Percentiles rank a stretch among this genome's conserved stretches.
Conservation (phyloP, 2,329 filamentous ascomycete species). For the Proliferodiscus dingleyae region DNA sequence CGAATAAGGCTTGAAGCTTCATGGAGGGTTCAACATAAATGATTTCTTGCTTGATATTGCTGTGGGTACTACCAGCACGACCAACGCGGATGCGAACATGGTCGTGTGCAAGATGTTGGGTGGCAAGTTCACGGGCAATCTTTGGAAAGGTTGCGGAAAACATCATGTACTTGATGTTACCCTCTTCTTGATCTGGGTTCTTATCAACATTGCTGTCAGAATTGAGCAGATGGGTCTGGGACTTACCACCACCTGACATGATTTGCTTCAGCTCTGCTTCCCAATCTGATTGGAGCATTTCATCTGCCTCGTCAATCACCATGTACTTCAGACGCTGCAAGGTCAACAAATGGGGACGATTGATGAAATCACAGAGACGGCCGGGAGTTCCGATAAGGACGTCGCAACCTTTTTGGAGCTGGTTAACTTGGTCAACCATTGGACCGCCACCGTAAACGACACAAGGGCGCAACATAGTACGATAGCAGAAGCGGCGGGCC, state of each 20-base stretch:
- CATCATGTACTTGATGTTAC: slow-evolving; percentile 66
- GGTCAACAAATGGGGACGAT: slow-evolving; percentile 62
- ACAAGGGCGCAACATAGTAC: slow-evolving; percentile 88
- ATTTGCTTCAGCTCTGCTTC: slow-evolving; percentile 69
- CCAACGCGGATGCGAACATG: slow-evolving; percentile 82
- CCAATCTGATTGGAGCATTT: slow-evolving; percentile 81
- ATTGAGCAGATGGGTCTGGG: slow-evolving; percentile 9
- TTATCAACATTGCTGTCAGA: not conserved
- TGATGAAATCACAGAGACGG: slow-evolving; percentile 79
- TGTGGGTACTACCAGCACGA: slow-evolving; percentile 75
- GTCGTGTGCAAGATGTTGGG: slow-evolving; percentile 66
- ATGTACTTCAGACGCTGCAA: slow-evolving; percentile 73
- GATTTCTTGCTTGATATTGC: slow-evolving; percentile 77
- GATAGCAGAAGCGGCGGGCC: slow-evolving; percentile 85
- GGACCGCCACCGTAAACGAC: slow-evolving; percentile 85
- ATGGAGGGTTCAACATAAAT: slow-evolving; percentile 57
- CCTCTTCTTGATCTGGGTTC: slow-evolving; percentile 67
- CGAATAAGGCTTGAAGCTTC: slow-evolving; percentile 68
- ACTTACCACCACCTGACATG: slow-evolving; percentile 73
- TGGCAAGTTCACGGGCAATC: slow-evolving; percentile 68
- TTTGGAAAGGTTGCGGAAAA: slow-evolving; percentile 95
- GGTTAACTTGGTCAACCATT: slow-evolving; percentile 60
- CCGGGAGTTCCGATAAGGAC: slow-evolving; percentile 85
- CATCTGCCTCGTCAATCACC: slow-evolving; percentile 91
- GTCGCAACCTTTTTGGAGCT: slow-evolving; percentile 81